Percentiles rank a stretch among this genome's conserved stretches.
phyloP scores from a whole-genome alignment of 192 early-diverging fungal species.

The Bifiguratus adelaidae region DNA sequence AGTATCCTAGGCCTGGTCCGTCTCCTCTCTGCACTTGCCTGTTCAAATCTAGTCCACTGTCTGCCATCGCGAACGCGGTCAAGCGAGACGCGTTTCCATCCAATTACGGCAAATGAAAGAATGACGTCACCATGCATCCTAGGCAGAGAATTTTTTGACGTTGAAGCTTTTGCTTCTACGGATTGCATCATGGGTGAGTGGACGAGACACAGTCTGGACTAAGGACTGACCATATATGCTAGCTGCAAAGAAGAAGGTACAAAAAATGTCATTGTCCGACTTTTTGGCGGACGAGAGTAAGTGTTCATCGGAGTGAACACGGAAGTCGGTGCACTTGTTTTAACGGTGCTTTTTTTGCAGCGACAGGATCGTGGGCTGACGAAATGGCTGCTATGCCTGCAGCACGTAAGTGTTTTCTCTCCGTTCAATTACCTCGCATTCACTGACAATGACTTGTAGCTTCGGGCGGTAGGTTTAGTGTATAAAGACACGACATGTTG shows the following conservation, averaged over 20 bases:
- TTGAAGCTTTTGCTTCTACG: too few relatives aligned
- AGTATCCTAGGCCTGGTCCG: too few relatives aligned
- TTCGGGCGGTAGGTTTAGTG: neutral
- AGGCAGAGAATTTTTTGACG: too few relatives aligned
- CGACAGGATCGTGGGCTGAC: slow-evolving; percentile 82
- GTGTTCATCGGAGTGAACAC: slow-evolving; percentile 5
- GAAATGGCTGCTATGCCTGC: slow-evolving; percentile 81
- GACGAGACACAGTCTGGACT: too few relatives aligned
- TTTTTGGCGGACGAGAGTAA: slow-evolving; percentile 65
- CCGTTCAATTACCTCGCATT: neutral
- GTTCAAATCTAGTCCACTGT: too few relatives aligned
- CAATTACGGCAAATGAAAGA: too few relatives aligned
- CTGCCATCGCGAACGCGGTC: too few relatives aligned
- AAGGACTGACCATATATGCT: too few relatives aligned
- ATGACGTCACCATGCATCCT: too few relatives aligned
- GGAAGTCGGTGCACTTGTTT: neutral
- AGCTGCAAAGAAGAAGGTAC: slow-evolving; percentile 80
- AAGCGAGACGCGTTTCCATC: too few relatives aligned
- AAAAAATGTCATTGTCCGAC: slow-evolving; percentile 79
- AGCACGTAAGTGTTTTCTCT: slow-evolving; percentile 53
- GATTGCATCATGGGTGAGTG: too few relatives aligned
- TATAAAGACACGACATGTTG: neutral
- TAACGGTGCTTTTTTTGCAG: slow-evolving; percentile 12
- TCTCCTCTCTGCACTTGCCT: too few relatives aligned
- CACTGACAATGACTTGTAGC: neutral